Evolutionary conservation across 1,139 yeast genomes (phyloP), one percentile per base, ranked within the genome.

Genomic region (Pichia sp.): DNA sequence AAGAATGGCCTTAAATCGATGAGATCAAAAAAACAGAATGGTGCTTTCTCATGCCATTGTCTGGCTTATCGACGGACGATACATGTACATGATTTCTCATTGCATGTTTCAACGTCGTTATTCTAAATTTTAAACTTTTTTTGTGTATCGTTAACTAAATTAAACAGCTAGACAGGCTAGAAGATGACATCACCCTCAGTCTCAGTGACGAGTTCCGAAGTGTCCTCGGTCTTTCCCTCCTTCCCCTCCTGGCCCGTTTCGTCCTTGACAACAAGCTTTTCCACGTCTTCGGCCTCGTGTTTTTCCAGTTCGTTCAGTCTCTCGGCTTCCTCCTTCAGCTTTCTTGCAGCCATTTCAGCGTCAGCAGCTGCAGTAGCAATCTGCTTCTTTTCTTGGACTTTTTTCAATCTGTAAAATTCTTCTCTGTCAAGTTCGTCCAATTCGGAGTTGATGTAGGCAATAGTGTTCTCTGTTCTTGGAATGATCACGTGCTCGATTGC

Each of bases 401-500:
- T 93, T 74, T 93, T 93, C 74, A 93, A 81, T 65, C 99, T 78
- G 73, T 90, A 93, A 67, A 93, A 93, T 72, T 93, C 99, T 72
- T 93, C 99, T 78, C 99, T 86, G 69, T 93, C 99, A 70, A 93
- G 79, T 73, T 93, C 99, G 70, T 93, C 99, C 68, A 93, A 79
- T 70, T 93, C 99, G 30, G 96, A 88, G 70, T 90, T 90, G 74
- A 93, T 93, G 70, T 93, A 81, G 56, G 87, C 80, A 64, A 93
- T 93, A 36, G 99, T 93, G 70, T 93, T 93, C 70, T 93, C 97
- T 2, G 98, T 91, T 71, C 98, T 82, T 57, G 99, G 99, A 55
- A 93, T 93, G 64, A 93, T 91, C 49, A 93, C 98, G 68, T 93
- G 98, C 74, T 93, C 99, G 72, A 93, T 93, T 60, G 99, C 98